phyloP scores from a whole-genome alignment of 2,329 filamentous ascomycete genomes.

The Neurospora sp. region DNA sequence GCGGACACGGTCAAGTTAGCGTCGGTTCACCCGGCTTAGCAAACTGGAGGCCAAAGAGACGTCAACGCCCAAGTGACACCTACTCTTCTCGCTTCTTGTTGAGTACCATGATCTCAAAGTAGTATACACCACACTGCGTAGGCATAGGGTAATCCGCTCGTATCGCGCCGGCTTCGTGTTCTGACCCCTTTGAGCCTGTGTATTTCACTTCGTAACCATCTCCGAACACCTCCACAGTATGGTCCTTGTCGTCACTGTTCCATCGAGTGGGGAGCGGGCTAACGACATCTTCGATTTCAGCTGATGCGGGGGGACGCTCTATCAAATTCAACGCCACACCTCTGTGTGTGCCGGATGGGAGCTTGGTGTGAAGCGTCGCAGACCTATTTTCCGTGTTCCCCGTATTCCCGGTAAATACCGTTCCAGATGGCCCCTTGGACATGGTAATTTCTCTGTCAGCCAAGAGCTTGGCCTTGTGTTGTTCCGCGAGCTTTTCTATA shows the following conservation, averaged over 20 bases:
- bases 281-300: constrained; percentile 43
- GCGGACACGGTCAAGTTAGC: constrained; percentile 9
- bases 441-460: constrained; percentile 37
- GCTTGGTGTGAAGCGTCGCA: constrained; percentile 40
- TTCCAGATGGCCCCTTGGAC: constrained; percentile 6
- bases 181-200: constrained; percentile 37
- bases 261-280: constrained; percentile 70
- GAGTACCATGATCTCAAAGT: constrained; percentile 62
- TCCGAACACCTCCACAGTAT: constrained; percentile 60
- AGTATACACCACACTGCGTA: constrained; percentile 83
- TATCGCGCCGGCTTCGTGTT: constrained; percentile 71
- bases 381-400: constrained; percentile 23
- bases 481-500: constrained; percentile 63
- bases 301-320: constrained; percentile 52
- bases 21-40: not conserved
- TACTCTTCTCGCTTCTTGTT: constrained; percentile 45
- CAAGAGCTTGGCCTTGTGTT: constrained; percentile 50
- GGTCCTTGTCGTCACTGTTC: constrained; percentile 69
- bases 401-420: constrained; percentile 27
- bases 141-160: constrained; percentile 83
- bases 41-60: constrained; percentile 6
- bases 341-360: constrained; percentile 52
- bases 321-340: constrained; percentile 78
- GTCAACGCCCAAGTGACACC: constrained; percentile 18
- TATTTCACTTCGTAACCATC: constrained; percentile 66